Conservation (phyloP, 495 filamentous ascomycete species). For the Penicillium desertorum region DNA sequence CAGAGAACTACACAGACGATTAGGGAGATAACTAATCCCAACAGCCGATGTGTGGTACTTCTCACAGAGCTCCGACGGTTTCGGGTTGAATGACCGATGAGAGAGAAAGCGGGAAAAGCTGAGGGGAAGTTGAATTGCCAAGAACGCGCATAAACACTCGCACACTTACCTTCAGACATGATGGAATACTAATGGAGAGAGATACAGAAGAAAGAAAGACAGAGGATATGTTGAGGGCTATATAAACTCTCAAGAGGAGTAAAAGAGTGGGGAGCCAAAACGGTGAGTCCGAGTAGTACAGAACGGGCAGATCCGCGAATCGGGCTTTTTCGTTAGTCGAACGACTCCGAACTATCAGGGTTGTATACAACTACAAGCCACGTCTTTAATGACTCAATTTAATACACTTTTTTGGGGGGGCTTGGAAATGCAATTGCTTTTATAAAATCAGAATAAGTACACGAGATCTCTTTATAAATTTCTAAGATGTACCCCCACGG, state of each 20-base stretch:
- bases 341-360: not conserved
- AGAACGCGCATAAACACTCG: conserved; percentile 12
- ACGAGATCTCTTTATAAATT: not conserved
- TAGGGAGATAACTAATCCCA: conserved; percentile 1
- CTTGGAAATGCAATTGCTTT: not conserved
- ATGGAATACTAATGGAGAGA: not conserved
- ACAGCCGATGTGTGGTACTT: not conserved
- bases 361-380: conserved; percentile 1
- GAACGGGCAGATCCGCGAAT: conserved; percentile 4
- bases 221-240: not conserved
- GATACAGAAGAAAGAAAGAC: conserved; percentile 1
- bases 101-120: conserved; percentile 8
- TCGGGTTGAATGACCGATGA: conserved; percentile 11
- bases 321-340: conserved; percentile 5
- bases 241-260: conserved; percentile 4
- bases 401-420: not conserved
- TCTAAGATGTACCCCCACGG: conserved; percentile 42
- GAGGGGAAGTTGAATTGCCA: conserved; percentile 16
- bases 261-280: not conserved
- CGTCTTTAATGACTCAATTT: not conserved
- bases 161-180: conserved; percentile 27
- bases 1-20: not conserved
- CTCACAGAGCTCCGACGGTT: conserved; percentile 1
- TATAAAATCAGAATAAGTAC: conserved; percentile 4
- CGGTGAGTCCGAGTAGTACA: conserved; percentile 5